Evolutionary conservation across 2,329 filamentous ascomycete species (phyloP).

Genomic region (Alternaria brassicicola): DNA sequence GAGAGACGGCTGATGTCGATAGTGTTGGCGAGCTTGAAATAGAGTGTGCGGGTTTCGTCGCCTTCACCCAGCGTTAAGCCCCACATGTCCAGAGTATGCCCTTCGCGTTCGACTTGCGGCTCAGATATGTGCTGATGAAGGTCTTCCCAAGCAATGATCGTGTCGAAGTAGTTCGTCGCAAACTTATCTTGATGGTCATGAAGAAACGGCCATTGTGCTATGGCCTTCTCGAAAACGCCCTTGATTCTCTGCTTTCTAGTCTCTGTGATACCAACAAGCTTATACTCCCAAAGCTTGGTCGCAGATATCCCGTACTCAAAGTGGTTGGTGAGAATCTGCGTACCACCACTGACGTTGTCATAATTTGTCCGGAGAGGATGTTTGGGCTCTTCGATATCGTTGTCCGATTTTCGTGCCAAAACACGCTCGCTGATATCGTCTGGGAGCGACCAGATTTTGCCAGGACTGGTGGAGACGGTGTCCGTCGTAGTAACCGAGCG

Average conservation of each 20-base stretch:
- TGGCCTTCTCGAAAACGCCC: background rate
- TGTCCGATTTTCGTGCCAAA: too few species aligned
- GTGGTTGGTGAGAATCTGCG: constrained; percentile 15
- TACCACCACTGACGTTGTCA: too few species aligned
- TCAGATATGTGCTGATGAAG: constrained; percentile 3
- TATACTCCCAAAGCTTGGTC: background rate
- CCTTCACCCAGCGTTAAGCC: too few species aligned
- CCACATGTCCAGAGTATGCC: too few species aligned
- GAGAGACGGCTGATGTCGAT: too few species aligned
- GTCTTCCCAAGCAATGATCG: constrained; percentile 14
- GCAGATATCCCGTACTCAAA: constrained; percentile 9
- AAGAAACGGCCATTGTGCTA: background rate
- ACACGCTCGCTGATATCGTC: too few species aligned
- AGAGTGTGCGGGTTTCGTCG: background rate
- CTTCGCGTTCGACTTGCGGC: background rate
- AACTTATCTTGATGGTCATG: background rate
- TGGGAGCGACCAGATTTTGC: too few species aligned
- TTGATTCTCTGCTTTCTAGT: background rate
- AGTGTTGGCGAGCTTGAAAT: background rate
- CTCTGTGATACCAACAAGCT: background rate
- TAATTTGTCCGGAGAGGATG: too few species aligned
- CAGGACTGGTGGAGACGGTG: too few species aligned
- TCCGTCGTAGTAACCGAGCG: too few species aligned
- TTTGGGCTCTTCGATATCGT: too few species aligned
- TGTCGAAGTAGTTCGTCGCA: constrained; percentile 6